Evolutionary conservation across 331 rosid species (phyloP).

Genomic region (Cydonia oblonga): DNA sequence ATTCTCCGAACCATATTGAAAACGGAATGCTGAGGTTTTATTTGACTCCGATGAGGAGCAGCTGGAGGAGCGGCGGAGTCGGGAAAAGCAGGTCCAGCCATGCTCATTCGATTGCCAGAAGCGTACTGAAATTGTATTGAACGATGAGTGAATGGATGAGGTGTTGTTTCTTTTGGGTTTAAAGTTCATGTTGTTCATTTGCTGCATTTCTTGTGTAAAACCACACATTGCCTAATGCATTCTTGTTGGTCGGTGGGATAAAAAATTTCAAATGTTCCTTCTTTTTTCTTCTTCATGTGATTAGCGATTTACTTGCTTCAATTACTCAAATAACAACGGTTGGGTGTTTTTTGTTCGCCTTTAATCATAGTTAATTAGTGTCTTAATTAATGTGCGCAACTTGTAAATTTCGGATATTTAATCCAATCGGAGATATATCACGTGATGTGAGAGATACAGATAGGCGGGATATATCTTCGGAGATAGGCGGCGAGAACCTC

Average conservation of each 20-base stretch:
- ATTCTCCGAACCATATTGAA: slow-evolving; percentile 57
- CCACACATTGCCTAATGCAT: slow-evolving; percentile 61
- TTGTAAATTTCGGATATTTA: not conserved
- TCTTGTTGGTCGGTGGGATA: slow-evolving; percentile 56
- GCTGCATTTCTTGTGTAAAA: slow-evolving; percentile 66
- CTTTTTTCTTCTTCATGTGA: slow-evolving; percentile 15
- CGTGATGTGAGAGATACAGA: not conserved
- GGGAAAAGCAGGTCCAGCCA: slow-evolving; percentile 67
- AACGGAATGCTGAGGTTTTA: slow-evolving; percentile 67
- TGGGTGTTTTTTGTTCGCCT: slow-evolving; percentile 20
- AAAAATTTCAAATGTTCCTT: slow-evolving; percentile 30
- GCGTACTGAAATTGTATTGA: slow-evolving; percentile 85
- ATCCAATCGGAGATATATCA: not conserved
- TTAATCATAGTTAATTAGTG: not conserved
- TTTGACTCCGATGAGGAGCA: slow-evolving; percentile 60
- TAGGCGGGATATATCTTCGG: not conserved
- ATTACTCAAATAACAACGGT: slow-evolving; percentile 42
- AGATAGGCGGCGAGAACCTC: not conserved
- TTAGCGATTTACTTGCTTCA: slow-evolving; percentile 21
- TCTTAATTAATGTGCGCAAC: not conserved
- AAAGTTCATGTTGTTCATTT: slow-evolving; percentile 36
- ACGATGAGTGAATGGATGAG: not conserved
- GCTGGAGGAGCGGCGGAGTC: slow-evolving; percentile 56
- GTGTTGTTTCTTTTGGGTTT: slow-evolving; percentile 33
- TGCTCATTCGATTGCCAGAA: slow-evolving; percentile 92